These are phyloP conservation scores for Aspergillus leporis DNA, from an alignment of 495 filamentous ascomycete genomes.

Conservation along the genomic window DNA sequence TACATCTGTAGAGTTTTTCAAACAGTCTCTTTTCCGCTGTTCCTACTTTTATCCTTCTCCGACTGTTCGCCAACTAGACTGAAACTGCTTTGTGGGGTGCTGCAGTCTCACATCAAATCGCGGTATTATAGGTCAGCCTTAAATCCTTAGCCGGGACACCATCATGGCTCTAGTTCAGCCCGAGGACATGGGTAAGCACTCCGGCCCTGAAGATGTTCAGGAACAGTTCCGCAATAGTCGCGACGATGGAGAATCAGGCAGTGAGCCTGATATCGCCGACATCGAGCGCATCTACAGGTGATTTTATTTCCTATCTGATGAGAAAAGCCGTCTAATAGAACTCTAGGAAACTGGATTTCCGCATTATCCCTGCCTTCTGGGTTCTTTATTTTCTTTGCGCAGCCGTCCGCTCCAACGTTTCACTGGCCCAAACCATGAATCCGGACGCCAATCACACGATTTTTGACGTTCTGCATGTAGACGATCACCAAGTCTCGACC, in stretches of 20 bases:
- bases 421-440: constrained; percentile 91
- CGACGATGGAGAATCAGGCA: constrained; percentile 30
- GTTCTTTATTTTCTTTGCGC: constrained; percentile 91
- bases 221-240: constrained; percentile 26
- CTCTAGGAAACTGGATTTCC: constrained; percentile 69
- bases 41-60: not conserved
- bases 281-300: constrained; percentile 48
- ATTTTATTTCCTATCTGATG: not conserved
- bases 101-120: not conserved
- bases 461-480: constrained; percentile 62
- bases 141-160: constrained; percentile 24
- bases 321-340: constrained; percentile 5
- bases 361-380: constrained; percentile 92
- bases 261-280: constrained; percentile 32
- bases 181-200: constrained; percentile 23
- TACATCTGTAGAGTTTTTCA: not conserved
- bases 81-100: not conserved
- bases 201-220: constrained; percentile 22
- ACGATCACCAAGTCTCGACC: constrained; percentile 73
- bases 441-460: constrained; percentile 65
- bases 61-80: not conserved
- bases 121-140: not conserved
- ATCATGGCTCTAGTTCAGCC: constrained; percentile 16
- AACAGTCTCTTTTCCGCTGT: not conserved
- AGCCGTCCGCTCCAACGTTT: constrained; percentile 87